Conservation (phyloP, 108 stramenopile species). For the Cyclostephanos invisitatus region DNA sequence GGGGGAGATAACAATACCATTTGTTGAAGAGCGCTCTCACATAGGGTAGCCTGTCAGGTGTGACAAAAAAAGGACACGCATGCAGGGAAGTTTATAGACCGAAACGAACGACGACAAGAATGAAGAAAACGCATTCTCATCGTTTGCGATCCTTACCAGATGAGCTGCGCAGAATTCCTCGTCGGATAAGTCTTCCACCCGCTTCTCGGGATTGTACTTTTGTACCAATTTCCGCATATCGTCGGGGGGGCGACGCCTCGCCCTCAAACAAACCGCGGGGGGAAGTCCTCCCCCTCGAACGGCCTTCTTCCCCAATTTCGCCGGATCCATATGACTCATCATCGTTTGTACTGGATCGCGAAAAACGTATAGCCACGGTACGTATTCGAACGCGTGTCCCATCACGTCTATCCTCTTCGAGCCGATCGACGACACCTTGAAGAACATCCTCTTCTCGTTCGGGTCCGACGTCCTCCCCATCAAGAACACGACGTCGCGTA, state of each 20-base stretch:
- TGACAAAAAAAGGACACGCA: conserved; percentile 4
- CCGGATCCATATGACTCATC: conserved; percentile 70
- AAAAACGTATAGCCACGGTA: conserved; percentile 91
- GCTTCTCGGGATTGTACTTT: conserved; percentile 22
- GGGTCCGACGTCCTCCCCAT: conserved; percentile 57
- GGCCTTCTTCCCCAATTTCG: conserved; percentile 6
- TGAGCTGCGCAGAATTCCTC: conserved; percentile 85
- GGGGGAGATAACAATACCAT: conserved; percentile 13
- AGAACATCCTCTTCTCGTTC: conserved; percentile 72
- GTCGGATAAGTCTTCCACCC: conserved; percentile 36
- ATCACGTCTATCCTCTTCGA: conserved; percentile 62
- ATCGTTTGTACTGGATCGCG: conserved; percentile 92
- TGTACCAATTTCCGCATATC: conserved; percentile 47
- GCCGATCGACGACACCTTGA: conserved; percentile 91
- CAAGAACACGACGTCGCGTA: conserved; percentile 76
- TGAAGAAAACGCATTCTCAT: conserved; percentile 17
- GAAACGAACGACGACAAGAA: background rate
- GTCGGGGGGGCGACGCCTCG: conserved; percentile 24
- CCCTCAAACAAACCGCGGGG: conserved; percentile 38
- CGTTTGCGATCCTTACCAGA: conserved; percentile 30
- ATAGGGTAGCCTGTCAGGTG: conserved; percentile 48
- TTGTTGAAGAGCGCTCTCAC: conserved; percentile 53
- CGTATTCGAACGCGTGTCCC: conserved; percentile 73
- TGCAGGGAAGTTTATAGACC: background rate
- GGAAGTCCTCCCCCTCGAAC: conserved; percentile 5